Evolutionary conservation across 2,329 filamentous ascomycete genomes (phyloP).

Genomic region (Exophiala sideris): DNA sequence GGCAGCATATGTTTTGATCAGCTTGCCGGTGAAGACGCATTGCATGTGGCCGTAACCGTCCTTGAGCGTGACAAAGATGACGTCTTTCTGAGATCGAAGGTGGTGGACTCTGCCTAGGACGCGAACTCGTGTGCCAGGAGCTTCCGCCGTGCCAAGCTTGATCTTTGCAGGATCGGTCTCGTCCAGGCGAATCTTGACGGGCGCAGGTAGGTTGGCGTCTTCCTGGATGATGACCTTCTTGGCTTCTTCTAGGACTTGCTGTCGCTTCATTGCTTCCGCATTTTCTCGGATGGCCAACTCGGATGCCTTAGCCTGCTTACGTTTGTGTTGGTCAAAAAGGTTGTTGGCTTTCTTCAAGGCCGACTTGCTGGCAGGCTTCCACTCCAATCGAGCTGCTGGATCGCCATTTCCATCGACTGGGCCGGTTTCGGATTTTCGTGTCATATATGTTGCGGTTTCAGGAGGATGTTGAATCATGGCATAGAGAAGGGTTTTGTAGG

Average conservation of each 20-base stretch:
- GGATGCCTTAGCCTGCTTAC: constrained; percentile 76
- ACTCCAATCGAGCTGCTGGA: constrained; percentile 61
- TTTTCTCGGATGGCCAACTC: constrained; percentile 69
- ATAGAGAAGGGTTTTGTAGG: constrained; percentile 76
- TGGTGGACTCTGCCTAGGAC: constrained; percentile 82
- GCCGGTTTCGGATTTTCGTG: constrained; percentile 64
- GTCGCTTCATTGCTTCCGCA: constrained; percentile 67
- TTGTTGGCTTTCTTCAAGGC: constrained; percentile 81
- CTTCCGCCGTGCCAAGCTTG: constrained; percentile 56
- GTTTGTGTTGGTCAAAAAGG: constrained; percentile 71
- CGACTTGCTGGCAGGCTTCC: constrained; percentile 79
- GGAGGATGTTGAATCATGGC: constrained; percentile 71
- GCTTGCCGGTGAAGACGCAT: constrained; percentile 74
- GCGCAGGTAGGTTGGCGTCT: constrained; percentile 68
- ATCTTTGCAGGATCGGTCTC: constrained; percentile 61
- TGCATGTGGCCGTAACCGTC: constrained; percentile 85
- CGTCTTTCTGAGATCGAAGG: constrained; percentile 74
- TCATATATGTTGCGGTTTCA: constrained; percentile 62
- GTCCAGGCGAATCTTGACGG: constrained; percentile 72
- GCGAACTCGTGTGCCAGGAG: constrained; percentile 67
- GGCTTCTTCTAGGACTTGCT: constrained; percentile 72
- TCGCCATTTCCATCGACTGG: constrained; percentile 62
- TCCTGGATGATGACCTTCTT: constrained; percentile 72
- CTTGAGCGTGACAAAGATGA: constrained; percentile 79
- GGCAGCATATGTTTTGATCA: constrained; percentile 89